A percentile compares a stretch with the other conserved stretches of the same genome.
Evolutionary conservation across 768 basidiomycete genomes (phyloP).

Genomic region (Stropharia rugosoannulata): DNA sequence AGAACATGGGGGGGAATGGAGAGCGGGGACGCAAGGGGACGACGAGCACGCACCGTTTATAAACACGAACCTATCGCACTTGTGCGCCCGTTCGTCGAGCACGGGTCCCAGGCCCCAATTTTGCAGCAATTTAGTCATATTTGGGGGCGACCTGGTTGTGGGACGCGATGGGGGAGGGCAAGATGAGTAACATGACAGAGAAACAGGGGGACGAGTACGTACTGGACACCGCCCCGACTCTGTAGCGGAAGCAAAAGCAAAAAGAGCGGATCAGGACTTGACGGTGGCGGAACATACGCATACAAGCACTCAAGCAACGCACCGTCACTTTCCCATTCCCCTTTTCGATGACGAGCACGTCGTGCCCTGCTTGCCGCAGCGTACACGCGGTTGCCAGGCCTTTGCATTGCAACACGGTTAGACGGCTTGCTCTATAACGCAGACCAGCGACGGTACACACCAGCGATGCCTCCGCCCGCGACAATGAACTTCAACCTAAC

Average conservation of each 20-base stretch:
- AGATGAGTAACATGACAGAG: too few species aligned
- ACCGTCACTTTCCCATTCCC: constrained; percentile 41
- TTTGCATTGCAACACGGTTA: constrained; percentile 4
- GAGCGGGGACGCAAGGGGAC: neutral
- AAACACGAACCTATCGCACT: constrained; percentile 27
- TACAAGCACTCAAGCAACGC: constrained; percentile 9
- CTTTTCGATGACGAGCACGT: constrained; percentile 57
- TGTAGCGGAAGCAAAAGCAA: neutral
- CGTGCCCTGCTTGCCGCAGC: constrained; percentile 56
- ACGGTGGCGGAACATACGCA: neutral
- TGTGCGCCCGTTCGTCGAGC: constrained; percentile 35
- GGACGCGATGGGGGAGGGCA: neutral
- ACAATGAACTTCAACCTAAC: constrained; percentile 36
- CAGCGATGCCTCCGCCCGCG: constrained; percentile 47
- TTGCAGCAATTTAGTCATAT: constrained; percentile 53
- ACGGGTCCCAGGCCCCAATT: constrained; percentile 53
- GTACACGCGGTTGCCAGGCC: constrained; percentile 58
- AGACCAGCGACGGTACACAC: constrained; percentile 11
- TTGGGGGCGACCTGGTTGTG: constrained; percentile 43
- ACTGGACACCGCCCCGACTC: constrained; percentile 10
- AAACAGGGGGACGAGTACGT: neutral
- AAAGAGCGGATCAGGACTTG: neutral
- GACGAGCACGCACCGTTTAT: neutral
- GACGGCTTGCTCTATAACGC: neutral
- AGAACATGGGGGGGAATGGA: too few species aligned